phyloP scores from a whole-genome alignment of 2,329 filamentous ascomycete genomes.

The Ophiostoma australiae region DNA sequence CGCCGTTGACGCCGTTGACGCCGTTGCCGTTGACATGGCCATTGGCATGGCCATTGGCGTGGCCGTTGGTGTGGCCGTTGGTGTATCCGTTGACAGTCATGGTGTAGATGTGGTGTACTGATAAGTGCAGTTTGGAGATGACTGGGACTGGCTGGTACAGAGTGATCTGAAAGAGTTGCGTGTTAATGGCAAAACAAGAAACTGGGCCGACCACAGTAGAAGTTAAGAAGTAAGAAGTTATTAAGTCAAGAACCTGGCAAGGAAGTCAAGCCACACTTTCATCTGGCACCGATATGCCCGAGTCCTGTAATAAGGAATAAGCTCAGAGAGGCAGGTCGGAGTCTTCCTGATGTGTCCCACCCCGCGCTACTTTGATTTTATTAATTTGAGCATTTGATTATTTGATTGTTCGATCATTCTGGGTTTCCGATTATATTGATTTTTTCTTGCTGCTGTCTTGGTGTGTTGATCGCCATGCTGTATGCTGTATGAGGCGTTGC shows the following conservation, averaged over 20 bases:
- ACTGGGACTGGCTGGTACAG: background rate
- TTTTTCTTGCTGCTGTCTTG: slow-evolving; percentile 3
- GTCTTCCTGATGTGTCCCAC: background rate
- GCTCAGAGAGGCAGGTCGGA: background rate
- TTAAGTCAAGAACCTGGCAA: background rate
- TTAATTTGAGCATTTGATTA: background rate
- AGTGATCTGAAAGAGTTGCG: background rate
- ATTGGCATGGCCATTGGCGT: slow-evolving; percentile 21
- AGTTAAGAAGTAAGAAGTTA: background rate
- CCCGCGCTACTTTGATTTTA: slow-evolving; percentile 1
- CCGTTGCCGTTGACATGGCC: background rate
- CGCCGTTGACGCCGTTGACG: slow-evolving; percentile 9
- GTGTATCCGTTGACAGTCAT: slow-evolving; percentile 19
- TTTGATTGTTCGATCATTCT: background rate
- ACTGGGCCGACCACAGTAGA: background rate
- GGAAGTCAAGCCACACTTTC: slow-evolving; percentile 12
- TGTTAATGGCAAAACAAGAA: slow-evolving; percentile 6
- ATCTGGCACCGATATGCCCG: slow-evolving; percentile 16
- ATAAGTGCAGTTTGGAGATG: no score
- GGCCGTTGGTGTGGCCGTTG: slow-evolving; percentile 22
- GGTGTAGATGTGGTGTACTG: background rate
- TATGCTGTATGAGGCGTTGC: background rate
- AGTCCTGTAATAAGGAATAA: slow-evolving; percentile 13
- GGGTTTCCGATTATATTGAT: background rate
- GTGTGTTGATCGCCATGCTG: background rate